Percentiles rank a stretch among this genome's conserved stretches.
phyloP scores from a whole-genome alignment of 345 rosid species.

The Aquilaria yunnanensis region DNA sequence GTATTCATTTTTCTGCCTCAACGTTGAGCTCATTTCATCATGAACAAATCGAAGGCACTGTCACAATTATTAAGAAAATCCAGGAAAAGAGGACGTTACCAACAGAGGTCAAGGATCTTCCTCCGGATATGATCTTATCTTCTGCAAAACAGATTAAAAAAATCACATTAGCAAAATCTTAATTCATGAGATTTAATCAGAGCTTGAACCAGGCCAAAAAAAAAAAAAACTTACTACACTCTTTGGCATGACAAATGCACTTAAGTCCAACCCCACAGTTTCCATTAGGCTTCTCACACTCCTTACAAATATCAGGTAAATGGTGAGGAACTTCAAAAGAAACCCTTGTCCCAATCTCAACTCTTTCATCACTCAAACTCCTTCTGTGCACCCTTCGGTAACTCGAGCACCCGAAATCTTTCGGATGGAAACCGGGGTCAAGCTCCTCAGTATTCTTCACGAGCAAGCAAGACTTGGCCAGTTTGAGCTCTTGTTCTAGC shows the following conservation, averaged over 20 bases:
- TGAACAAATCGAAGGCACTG: too few relatives aligned
- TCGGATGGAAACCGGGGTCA: conserved; percentile 27
- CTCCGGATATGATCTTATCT: conserved; percentile 30
- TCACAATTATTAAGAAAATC: conserved; percentile 5
- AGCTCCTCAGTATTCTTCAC: conserved; percentile 14
- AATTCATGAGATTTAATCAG: neutral
- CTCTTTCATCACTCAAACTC: conserved; percentile 11
- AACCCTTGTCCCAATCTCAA: conserved; percentile 35
- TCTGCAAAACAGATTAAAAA: conserved; percentile 25
- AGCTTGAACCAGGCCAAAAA: too few relatives aligned
- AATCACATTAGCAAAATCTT: neutral
- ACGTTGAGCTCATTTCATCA: too few relatives aligned
- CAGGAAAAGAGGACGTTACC: conserved; percentile 14
- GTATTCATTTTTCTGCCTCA: too few relatives aligned
- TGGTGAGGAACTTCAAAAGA: conserved; percentile 59
- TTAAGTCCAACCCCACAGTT: conserved; percentile 55
- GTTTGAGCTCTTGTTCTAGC: conserved; percentile 3
- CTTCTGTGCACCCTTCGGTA: conserved; percentile 23
- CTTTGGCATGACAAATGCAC: conserved; percentile 60
- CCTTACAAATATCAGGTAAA: conserved; percentile 46
- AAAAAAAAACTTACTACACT: conserved; percentile 48
- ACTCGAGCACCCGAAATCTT: conserved; percentile 32
- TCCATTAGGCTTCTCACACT: conserved; percentile 54
- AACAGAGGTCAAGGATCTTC: conserved; percentile 11
- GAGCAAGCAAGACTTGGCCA: conserved; percentile 23